Percentiles rank a stretch among this genome's conserved stretches.
phyloP scores from a whole-genome alignment of 2,329 filamentous ascomycete genomes.

The Fusarium luffae region DNA sequence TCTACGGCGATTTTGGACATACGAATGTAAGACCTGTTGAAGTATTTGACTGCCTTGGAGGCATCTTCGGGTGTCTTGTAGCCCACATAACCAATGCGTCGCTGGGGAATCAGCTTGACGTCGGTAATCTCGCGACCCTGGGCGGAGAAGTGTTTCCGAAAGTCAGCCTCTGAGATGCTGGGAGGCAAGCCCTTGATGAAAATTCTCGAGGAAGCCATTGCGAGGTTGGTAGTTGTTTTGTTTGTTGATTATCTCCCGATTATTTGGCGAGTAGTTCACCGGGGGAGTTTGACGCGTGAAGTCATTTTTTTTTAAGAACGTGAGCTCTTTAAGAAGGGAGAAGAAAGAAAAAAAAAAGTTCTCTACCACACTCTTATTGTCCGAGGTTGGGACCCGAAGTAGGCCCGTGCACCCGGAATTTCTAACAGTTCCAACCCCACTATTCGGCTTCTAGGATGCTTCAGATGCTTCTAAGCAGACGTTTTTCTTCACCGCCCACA shows the following conservation, averaged over 20 bases:
- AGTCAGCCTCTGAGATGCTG: conserved; percentile 83
- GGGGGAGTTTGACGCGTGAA: conserved; percentile 40
- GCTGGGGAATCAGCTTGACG: conserved; percentile 87
- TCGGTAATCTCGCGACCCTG: conserved; percentile 84
- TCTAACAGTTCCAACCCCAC: conserved; percentile 36
- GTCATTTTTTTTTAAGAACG: conserved; percentile 43
- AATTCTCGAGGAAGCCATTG: conserved; percentile 72
- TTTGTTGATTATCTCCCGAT: conserved; percentile 32
- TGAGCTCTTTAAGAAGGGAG: conserved; percentile 42
- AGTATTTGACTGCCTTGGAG: conserved; percentile 87
- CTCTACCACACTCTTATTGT: conserved; percentile 45
- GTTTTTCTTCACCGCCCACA: conserved; percentile 35
- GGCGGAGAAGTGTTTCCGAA: conserved; percentile 87
- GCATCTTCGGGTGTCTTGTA: conserved; percentile 88
- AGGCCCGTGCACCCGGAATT: conserved; percentile 43
- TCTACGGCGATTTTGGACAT: conserved; percentile 96
- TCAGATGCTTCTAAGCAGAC: conserved; percentile 26
- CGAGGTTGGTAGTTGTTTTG: conserved; percentile 36
- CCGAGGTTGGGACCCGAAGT: conserved; percentile 25
- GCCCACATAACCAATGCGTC: conserved; percentile 94
- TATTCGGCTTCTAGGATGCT: conserved; percentile 26
- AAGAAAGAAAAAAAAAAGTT: conserved; percentile 49
- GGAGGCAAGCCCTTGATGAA: conserved; percentile 89
- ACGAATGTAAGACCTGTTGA: conserved; percentile 93
- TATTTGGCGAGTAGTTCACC: conserved; percentile 44